Conservation (phyloP, 2,329 filamentous ascomycete genomes). For the Aspergillus sp. region DNA sequence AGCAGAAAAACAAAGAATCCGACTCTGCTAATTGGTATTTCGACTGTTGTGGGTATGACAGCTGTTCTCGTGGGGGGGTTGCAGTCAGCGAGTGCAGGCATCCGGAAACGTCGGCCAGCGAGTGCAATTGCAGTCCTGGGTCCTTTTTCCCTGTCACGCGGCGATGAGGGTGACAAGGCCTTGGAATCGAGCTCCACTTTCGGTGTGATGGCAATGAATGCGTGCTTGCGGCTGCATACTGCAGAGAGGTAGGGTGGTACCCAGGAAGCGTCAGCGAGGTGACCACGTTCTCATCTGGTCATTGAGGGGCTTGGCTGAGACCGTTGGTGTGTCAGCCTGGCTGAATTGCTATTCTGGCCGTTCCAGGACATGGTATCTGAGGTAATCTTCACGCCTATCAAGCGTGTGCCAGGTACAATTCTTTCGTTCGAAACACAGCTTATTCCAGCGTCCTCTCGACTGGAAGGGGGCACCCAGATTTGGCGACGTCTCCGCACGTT, state of each 20-base stretch:
- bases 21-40: background rate
- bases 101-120: background rate
- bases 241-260: background rate
- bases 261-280: background rate
- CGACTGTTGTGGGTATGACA: background rate
- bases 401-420: too few species aligned
- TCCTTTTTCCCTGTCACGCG: background rate
- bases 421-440: too few species aligned
- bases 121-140: background rate
- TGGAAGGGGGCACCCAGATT: too few species aligned
- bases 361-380: too few species aligned
- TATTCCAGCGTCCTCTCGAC: too few species aligned
- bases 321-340: background rate
- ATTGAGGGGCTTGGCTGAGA: background rate
- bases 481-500: background rate
- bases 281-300: background rate
- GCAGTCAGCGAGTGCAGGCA: background rate
- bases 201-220: background rate
- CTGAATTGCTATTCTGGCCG: too few species aligned
- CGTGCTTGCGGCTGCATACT: background rate
- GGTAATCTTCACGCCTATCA: too few species aligned
- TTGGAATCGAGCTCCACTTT: background rate
- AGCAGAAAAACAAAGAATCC: background rate
- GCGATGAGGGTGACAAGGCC: background rate
- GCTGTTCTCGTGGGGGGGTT: background rate